Percentiles rank a stretch among this genome's conserved stretches.
phyloP scores from a whole-genome alignment of 257 asterid species.

The Salvia hispanica region DNA sequence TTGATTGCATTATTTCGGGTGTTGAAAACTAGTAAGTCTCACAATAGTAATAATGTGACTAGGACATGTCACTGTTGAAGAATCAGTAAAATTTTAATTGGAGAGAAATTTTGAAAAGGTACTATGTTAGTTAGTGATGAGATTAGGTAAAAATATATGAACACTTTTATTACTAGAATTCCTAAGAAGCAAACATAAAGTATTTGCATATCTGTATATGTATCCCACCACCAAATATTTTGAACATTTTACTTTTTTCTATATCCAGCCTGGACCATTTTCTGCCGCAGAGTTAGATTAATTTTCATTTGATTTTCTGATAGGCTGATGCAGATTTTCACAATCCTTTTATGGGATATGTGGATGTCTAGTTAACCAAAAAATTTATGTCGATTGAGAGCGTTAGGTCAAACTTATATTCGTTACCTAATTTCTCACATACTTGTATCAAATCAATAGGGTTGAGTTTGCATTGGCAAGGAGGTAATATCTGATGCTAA shows the following conservation, averaged over 20 bases:
- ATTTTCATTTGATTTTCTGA: constrained; percentile 32
- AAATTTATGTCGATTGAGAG: no score
- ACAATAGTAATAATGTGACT: no score
- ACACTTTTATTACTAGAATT: constrained; percentile 2
- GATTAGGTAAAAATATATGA: constrained; percentile 33
- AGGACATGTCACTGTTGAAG: no score
- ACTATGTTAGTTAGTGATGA: constrained; percentile 11
- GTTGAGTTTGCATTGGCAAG: no score
- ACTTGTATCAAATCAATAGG: no score
- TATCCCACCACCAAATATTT: constrained; percentile 31
- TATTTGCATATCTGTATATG: constrained; percentile 31
- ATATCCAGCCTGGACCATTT: constrained; percentile 45
- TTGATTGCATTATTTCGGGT: no score
- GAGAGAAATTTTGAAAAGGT: neutral
- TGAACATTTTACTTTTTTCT: constrained; percentile 19
- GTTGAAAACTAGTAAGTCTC: no score
- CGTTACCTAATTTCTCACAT: no score
- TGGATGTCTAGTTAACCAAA: constrained; percentile 55
- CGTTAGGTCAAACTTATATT: no score
- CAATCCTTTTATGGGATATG: constrained; percentile 38
- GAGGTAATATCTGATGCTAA: no score
- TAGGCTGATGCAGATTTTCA: constrained; percentile 54
- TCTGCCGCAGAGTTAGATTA: constrained; percentile 29
- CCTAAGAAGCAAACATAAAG: constrained; percentile 38
- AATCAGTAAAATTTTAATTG: no score